Base-by-base conservation (phyloP, 495 filamentous ascomycete genomes). In the Podospora pseudoanserina region DNA sequence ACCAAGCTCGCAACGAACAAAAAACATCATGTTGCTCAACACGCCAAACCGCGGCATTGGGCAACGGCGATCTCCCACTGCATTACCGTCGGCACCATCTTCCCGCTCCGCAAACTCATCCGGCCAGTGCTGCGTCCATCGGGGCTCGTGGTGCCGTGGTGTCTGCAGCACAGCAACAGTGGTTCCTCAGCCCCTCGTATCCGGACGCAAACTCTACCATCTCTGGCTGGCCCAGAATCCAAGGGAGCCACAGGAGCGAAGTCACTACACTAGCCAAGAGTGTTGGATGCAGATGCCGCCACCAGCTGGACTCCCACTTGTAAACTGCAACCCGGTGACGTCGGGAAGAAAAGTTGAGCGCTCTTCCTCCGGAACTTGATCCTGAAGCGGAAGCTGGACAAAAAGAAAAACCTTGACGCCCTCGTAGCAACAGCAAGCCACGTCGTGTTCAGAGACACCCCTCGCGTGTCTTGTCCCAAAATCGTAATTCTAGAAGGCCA, bases 361-460 rank as follows among this genome's bases (percentile, higher is more conserved):
- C 68, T 60, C 67, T 34, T 34, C 20, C 28, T 65, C 44, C 67
- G 72, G 70, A 68, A 67, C 55, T 67, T 34, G 54, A 65, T 62
- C 72, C 70, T 56, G 67, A 73, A 72, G 53, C 20, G 72, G 72
- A 72, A 73, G 55, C 61, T 58, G 55, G 55, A 0, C n/a, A 19
- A 58, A 26, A 58, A 19, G 23, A 4, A 19, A 26, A 58, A 58
- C 23, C 23, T 58, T 26, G 23, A 58, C 55, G 55, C 55, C 55
- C 55, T 58, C 55, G 19, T n/a, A 58, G 55, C 55, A 58, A n/a
- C 55, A 58, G 13, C 55, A 58, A 58, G 55, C 55, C 55, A 58
- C 55, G 55, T 19, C 55, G 3, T 58, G 55, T 20, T 58, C 55
- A 49, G 39, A 49, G 39, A 49, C 39, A 16, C 15, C 23, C 1